Base-by-base conservation (phyloP, 257 asterid species). In the Rhazya stricta region DNA sequence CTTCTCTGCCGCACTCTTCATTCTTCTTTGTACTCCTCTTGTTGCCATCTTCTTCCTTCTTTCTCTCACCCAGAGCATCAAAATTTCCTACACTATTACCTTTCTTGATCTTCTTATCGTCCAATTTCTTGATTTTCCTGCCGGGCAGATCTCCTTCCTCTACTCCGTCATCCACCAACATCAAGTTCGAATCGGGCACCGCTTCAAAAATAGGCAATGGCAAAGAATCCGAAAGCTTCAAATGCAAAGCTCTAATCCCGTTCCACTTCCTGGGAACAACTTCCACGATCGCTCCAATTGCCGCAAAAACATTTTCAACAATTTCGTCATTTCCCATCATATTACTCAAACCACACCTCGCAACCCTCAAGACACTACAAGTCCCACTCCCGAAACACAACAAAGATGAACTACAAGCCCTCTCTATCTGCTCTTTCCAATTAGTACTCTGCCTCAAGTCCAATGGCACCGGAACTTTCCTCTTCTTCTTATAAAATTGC, bases 341-440 rank as follows among this genome's bases (percentile, higher is more conserved):
- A 19, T 43, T 41, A 12, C 32, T 62, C 6, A 63, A 61, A 39
- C 90, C 90, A 79, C 85, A 86, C 25, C 75, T 85, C 83, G 97
- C 98, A 6, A 91, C 89, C 78, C 83, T 89, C 69, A 93, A 41
- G 1, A 77, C 76, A 61, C 90, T 83, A 81, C 97, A 88, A 70
- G 92, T 93, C 79, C 98, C 98, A 50, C 76, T 58, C 73, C 98
- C 89, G 69, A 91, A 85, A 72, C 96, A 84, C 89, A 81, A 77
- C 84, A 93, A 74, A 65, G 88, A 79, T 61, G 96, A 86, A 11
- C 43, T 56, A 16, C 80, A 81, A 0, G 90, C 91, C 69, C 32
- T 79, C 34, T 87, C 96, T 2, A 91, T 84, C 88, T 89, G 96
- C 83, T 89, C 96, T 82, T 83, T 90, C 98, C 93, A 93, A 4